Conservation (phyloP, 1,284 basidiomycete species). For the Malassezia caprae region DNA sequence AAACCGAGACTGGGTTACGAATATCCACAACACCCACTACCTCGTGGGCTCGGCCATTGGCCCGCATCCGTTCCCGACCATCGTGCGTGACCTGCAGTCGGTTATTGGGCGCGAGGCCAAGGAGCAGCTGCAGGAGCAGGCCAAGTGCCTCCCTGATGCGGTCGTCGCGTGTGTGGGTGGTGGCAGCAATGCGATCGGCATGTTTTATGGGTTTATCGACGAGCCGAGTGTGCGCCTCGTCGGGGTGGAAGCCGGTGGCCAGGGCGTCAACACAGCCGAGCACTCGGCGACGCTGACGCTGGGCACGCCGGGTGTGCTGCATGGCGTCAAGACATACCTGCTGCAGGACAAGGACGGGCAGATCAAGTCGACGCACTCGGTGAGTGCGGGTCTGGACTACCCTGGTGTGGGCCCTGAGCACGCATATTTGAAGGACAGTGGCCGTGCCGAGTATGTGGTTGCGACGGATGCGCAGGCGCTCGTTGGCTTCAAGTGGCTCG, state of each 20-base stretch:
- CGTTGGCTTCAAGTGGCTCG: conserved; percentile 78
- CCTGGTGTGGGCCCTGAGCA: conserved; percentile 87
- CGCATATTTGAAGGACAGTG: conserved; percentile 86
- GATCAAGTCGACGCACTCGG: conserved; percentile 91
- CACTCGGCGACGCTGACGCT: conserved; percentile 87
- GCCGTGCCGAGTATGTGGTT: conserved; percentile 80
- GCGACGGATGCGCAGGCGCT: conserved; percentile 90
- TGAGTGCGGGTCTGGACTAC: conserved; percentile 73
- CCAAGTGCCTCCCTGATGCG: conserved; percentile 79
- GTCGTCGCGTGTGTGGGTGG: conserved; percentile 96
- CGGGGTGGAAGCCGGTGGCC: conserved; percentile 50
- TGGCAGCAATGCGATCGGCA: conserved; percentile 89
- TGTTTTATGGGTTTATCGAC: conserved; percentile 38
- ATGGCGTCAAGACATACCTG: conserved; percentile 90
- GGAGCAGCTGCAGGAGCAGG: conserved; percentile 63
- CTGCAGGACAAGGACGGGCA: conserved; percentile 80
- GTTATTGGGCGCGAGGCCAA: conserved; percentile 94
- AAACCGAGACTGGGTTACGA: conserved; percentile 83
- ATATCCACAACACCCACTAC: conserved; percentile 77
- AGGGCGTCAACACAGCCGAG: conserved; percentile 71
- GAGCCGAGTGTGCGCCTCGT: conserved; percentile 39
- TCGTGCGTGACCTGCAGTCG: conserved; percentile 94
- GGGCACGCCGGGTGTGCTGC: conserved; percentile 85
- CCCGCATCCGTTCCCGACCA: conserved; percentile 96
- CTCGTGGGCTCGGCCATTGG: conserved; percentile 94